These are phyloP conservation scores for Thymus mandschuricus DNA, from an alignment of 257 asterid genomes.

Conservation along the genomic window DNA sequence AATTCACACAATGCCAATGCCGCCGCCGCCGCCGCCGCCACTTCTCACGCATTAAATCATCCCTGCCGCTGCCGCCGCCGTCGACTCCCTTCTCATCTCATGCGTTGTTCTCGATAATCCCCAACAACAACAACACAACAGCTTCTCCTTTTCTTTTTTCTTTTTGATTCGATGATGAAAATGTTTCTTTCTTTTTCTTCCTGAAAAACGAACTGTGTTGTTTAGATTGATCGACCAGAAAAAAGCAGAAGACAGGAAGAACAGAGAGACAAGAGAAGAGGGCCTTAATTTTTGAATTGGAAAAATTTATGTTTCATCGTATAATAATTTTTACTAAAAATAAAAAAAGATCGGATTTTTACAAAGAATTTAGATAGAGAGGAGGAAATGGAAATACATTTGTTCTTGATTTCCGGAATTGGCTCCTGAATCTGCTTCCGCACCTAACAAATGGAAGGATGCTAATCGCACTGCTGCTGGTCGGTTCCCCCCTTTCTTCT, in stretches of 20 bases:
- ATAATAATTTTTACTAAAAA: slow-evolving; percentile 15
- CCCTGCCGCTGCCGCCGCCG: no score
- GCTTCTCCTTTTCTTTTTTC: neutral
- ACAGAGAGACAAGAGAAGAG: slow-evolving; percentile 33
- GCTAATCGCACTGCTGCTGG: slow-evolving; percentile 10
- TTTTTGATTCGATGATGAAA: no score
- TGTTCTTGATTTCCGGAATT: slow-evolving; percentile 51
- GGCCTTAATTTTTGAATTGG: slow-evolving; percentile 24
- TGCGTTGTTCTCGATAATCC: no score
- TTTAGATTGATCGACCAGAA: slow-evolving; percentile 35
- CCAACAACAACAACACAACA: no score
- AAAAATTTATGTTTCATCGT: slow-evolving; percentile 23
- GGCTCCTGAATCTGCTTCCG: slow-evolving; percentile 61
- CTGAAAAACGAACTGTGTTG: slow-evolving; percentile 32
- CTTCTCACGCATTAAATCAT: slow-evolving; percentile 28
- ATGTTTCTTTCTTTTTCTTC: no score
- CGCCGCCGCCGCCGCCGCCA: neutral
- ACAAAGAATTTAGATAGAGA: slow-evolving; percentile 32
- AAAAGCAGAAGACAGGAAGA: slow-evolving; percentile 42
- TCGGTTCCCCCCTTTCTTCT: neutral
- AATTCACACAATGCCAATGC: neutral
- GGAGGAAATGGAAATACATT: slow-evolving; percentile 23
- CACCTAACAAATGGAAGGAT: slow-evolving; percentile 76
- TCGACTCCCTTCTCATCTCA: no score
- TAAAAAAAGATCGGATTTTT: slow-evolving; percentile 21